Conservation (phyloP, 306 rosid species). For the Carpinus fangiana region DNA sequence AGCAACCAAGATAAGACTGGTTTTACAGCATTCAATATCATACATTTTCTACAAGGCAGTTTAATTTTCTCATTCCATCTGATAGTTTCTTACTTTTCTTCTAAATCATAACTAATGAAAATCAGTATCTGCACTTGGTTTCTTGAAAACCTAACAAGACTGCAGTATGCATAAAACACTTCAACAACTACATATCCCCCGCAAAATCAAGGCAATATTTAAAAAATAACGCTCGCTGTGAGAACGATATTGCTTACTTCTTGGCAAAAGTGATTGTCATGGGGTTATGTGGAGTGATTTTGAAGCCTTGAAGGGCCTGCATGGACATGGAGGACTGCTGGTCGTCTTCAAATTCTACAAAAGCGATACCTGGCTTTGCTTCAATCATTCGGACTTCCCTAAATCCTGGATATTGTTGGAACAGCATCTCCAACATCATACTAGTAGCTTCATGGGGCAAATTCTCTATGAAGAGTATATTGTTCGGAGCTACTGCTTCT, state of each 20-base stretch:
- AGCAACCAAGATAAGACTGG: constrained; percentile 18
- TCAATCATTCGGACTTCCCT: constrained; percentile 96
- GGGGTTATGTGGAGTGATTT: constrained; percentile 90
- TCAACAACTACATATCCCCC: constrained; percentile 21
- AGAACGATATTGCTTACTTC: constrained; percentile 51
- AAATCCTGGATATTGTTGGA: constrained; percentile 93
- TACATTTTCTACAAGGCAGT: constrained; percentile 27
- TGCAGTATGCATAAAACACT: constrained; percentile 19
- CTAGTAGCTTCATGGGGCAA: constrained; percentile 86
- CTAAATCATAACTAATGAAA: constrained; percentile 18
- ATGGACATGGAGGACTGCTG: constrained; percentile 91
- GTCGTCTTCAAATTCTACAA: constrained; percentile 91
- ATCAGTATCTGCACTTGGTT: constrained; percentile 33
- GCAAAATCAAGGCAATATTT: constrained; percentile 13
- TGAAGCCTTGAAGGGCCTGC: constrained; percentile 96
- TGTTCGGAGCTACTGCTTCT: constrained; percentile 83
- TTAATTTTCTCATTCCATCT: constrained; percentile 24
- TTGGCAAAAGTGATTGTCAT: constrained; percentile 83
- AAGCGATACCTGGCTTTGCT: constrained; percentile 98
- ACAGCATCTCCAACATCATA: constrained; percentile 90
- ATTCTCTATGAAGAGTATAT: constrained; percentile 89
- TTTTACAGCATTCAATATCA: constrained; percentile 20
- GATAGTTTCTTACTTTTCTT: constrained; percentile 25
- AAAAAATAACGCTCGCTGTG: constrained; percentile 12
- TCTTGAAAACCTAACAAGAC: constrained; percentile 33